Base-by-base conservation (phyloP, 345 rosid species). In the Erucastrum elatum region DNA sequence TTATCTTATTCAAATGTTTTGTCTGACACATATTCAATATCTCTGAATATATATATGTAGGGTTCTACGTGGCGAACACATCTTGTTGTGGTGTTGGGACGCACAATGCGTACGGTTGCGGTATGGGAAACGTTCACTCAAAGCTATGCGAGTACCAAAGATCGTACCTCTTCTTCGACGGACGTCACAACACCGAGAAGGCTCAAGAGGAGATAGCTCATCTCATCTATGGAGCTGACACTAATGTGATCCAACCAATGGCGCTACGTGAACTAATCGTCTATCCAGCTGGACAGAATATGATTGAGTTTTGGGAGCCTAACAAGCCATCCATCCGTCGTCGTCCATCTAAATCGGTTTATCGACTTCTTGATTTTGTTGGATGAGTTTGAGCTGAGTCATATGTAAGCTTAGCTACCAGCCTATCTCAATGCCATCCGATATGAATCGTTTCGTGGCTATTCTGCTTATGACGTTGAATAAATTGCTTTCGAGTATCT, bases 61-160 rank as follows among this genome's bases (percentile, higher is more conserved):
- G 83, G 0, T 81, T 75, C 17, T 76, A 4, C 16, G 63, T 13
- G 12, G 0, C 74, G 2, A 58, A 64, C 15, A 0, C 12, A 4
- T 71, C 83, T 1, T 81, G 83, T 59, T 81, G 83, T 21, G 83
- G 83, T 6, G 67, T 71, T 6, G 83, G 83, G 49, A 44, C 77
- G 0, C 81, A 60, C 21, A 49, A 67, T 8, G 84, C 77, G 0
- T 76, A 64, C 3, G 84, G 81, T 12, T 76, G 84, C 4, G 84
- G 77, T 2, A 16, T 4, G 27, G 15, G 0, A 3, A 81, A 72
- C 25, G 81, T 76, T 2, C 84, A 81, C 66, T 71, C 75, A 3
- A 81, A 81, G 63, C 34, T 81, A 35, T 81, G 83, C 15, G 76
- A 75, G 16, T 81, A 76, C 15, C 83, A 75, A 63, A 60, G 83